Evolutionary conservation across 2,329 filamentous ascomycete genomes (phyloP), one percentile per base, ranked within the genome.

Genomic region (Neonectria hederae): DNA sequence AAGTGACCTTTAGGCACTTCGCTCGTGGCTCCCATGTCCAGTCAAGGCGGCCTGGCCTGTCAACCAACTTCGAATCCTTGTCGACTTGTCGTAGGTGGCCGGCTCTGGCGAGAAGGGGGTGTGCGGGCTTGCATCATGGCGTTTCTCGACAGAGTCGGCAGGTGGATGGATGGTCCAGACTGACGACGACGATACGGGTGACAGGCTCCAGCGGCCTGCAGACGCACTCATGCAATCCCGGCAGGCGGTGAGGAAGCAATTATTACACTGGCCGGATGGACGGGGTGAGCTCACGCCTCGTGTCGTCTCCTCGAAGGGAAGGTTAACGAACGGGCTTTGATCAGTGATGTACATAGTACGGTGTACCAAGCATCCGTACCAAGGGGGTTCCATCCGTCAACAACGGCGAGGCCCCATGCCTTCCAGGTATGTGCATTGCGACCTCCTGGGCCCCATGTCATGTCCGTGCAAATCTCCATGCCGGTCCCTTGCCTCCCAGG

Each of bases 21-120:
- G 65, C 71, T 73, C 71, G 69, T 73, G 71, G 71, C 69, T 73
- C 69, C 71, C 71, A 74, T 74, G 71, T 61, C 63, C 32, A 48
- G 61, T 66, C 40, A 57, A 70, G 59, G 63, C 60, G 59, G 53
- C 48, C 51, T 66, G 68, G 61, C 67, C 65, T 73, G 71, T 72
- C 69, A 71, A 67, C 22, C 51, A 64, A 32, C 54, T 51, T 42
- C 59, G 54, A 55, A 72, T 54, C 69, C 69, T 72, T 71, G 66
- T 66, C 62, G 51, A 52, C 63, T 59, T 62, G 54, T 62, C 60
- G 56, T 53, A 53, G 67, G 49, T 59, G 43, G 62, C 64, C 62
- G 49, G 54, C 48, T 26, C 52, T 62, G 48, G 32, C 38, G 40
- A 38, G 54, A 59, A 49, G 56, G 45, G 56, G 56, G 54, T 42